phyloP scores from a whole-genome alignment of 2,329 filamentous ascomycete genomes.

The Fusarium nematophilum region DNA sequence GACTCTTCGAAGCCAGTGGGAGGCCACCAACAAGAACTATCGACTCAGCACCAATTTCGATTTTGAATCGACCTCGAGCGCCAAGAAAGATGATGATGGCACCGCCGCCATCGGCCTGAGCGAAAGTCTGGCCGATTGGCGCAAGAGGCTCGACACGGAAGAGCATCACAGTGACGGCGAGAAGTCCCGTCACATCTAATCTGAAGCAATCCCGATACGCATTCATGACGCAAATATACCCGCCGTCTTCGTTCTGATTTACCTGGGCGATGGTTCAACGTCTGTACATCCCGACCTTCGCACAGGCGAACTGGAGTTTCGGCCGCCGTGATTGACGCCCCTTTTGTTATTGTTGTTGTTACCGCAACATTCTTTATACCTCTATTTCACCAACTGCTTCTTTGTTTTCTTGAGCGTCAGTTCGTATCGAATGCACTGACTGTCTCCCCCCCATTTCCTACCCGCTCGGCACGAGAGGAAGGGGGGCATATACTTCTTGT shows the following conservation, averaged over 20 bases:
- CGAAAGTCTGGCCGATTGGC: slow-evolving; percentile 82
- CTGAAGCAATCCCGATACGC: slow-evolving; percentile 40
- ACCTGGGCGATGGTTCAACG: slow-evolving; percentile 33
- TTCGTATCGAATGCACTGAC: slow-evolving; percentile 21
- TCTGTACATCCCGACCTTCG: slow-evolving; percentile 42
- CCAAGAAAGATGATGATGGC: slow-evolving; percentile 59
- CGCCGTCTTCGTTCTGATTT: slow-evolving; percentile 41
- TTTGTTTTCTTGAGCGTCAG: slow-evolving; percentile 21
- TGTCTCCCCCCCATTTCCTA: not conserved
- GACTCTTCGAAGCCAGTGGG: slow-evolving; percentile 90
- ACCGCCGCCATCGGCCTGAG: slow-evolving; percentile 64
- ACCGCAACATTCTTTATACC: slow-evolving; percentile 31
- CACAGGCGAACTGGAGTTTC: slow-evolving; percentile 45
- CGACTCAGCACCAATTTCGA: slow-evolving; percentile 90
- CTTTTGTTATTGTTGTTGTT: slow-evolving; percentile 28
- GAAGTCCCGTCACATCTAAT: slow-evolving; percentile 43
- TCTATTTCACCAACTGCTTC: slow-evolving; percentile 19
- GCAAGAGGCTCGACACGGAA: slow-evolving; percentile 75
- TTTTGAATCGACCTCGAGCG: slow-evolving; percentile 68
- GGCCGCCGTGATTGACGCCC: slow-evolving; percentile 29
- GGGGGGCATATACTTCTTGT: slow-evolving; percentile 24
- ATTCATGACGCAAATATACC: slow-evolving; percentile 50
- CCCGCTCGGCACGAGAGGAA: slow-evolving; percentile 23
- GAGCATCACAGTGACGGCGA: slow-evolving; percentile 50
- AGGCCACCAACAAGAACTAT: slow-evolving; percentile 95